phyloP scores from a whole-genome alignment of 2,329 filamentous ascomycete species.

The Phyllachora maydis region DNA sequence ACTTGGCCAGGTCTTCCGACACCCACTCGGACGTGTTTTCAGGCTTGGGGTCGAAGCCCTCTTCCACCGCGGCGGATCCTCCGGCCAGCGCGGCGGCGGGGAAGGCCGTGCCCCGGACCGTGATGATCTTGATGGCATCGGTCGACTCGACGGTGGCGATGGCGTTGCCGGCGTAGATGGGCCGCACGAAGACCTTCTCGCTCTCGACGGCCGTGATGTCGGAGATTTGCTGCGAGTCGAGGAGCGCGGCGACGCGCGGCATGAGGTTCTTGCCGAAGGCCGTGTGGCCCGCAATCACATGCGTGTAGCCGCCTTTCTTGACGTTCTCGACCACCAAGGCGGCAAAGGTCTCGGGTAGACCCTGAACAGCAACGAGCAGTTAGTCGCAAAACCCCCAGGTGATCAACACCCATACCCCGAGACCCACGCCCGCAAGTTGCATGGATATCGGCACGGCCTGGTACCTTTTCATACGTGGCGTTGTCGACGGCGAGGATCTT shows the following conservation, averaged over 20 bases:
- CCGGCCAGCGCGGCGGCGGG: constrained; percentile 49
- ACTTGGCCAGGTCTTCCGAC: constrained; percentile 81
- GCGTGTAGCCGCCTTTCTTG: constrained; percentile 85
- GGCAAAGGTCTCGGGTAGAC: constrained; percentile 86
- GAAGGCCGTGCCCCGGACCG: constrained; percentile 85
- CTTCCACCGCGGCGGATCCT: constrained; percentile 57
- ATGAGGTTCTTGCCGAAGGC: constrained; percentile 93
- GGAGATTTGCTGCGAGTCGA: constrained; percentile 85
- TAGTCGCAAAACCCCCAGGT: background rate
- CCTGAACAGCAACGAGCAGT: constrained; percentile 23
- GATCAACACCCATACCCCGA: constrained; percentile 1
- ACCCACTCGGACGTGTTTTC: constrained; percentile 68
- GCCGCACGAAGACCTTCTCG: constrained; percentile 87
- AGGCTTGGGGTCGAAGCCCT: constrained; percentile 66
- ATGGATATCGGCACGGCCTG: constrained; percentile 2
- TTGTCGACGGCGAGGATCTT: constrained; percentile 85
- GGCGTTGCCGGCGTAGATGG: constrained; percentile 94
- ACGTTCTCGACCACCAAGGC: constrained; percentile 88
- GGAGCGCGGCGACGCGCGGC: constrained; percentile 73
- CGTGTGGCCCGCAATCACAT: constrained; percentile 77
- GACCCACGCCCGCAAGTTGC: too few relatives aligned
- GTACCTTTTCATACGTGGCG: constrained; percentile 75
- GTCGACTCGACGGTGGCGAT: constrained; percentile 88
- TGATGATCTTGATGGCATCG: constrained; percentile 73
- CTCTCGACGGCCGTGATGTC: constrained; percentile 74